A percentile compares a stretch with the other conserved stretches of the same genome.
phyloP scores from a whole-genome alignment of 805 yeast species.

The Starmerella ratchasimensis region DNA sequence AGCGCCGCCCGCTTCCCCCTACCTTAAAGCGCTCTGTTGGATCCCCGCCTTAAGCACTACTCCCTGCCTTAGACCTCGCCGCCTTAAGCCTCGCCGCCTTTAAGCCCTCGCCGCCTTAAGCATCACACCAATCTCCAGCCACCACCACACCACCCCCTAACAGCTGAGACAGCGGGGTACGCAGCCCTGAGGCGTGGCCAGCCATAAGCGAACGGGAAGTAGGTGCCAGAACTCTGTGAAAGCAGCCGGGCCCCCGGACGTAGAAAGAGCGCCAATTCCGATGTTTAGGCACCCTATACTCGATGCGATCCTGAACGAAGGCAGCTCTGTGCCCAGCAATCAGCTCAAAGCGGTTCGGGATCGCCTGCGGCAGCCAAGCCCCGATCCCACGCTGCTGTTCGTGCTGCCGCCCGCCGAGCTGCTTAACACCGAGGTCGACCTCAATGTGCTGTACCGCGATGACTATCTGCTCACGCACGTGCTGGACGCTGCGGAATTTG shows the following conservation, averaged over 20 bases:
- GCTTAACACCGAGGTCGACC: constrained; percentile 1
- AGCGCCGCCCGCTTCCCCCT: too few species aligned
- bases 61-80: too few species aligned
- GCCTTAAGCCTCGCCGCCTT: too few species aligned
- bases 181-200: too few species aligned
- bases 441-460: constrained; percentile 14
- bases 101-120: too few species aligned
- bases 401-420: constrained; percentile 15
- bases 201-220: too few species aligned
- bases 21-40: too few species aligned
- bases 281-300: constrained; percentile 18
- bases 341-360: constrained; percentile 9
- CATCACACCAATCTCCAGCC: too few species aligned
- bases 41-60: too few species aligned
- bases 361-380: background rate
- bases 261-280: too few species aligned
- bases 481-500: background rate
- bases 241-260: background rate
- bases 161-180: too few species aligned
- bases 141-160: too few species aligned
- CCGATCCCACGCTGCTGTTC: constrained; percentile 8
- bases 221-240: background rate
- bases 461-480: constrained; percentile 19
- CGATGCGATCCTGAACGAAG: constrained; percentile 17
- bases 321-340: constrained; percentile 13